These are phyloP conservation scores for Aspergillus sp. DNA, from an alignment of 2,329 filamentous ascomycete genomes.

Conservation along the genomic window DNA sequence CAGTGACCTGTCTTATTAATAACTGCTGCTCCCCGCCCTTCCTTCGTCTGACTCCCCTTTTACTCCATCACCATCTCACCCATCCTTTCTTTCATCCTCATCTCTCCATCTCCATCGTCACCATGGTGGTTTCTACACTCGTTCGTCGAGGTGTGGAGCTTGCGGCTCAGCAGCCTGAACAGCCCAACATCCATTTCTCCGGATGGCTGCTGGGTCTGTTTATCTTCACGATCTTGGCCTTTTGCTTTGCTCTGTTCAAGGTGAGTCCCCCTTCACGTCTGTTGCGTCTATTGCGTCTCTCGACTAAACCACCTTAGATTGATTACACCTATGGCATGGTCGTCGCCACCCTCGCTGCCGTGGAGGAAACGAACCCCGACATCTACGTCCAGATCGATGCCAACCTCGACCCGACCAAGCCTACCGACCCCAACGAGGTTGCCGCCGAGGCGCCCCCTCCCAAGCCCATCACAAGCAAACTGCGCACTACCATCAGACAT, in stretches of 20 bases:
- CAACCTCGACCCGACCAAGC: constrained; percentile 26
- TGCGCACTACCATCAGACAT: constrained; percentile 57
- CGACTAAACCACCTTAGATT: constrained; percentile 26
- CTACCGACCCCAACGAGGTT: constrained; percentile 26
- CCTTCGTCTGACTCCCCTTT: background rate
- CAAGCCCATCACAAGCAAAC: constrained; percentile 60
- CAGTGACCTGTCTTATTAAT: background rate
- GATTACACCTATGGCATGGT: constrained; percentile 60
- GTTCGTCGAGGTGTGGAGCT: constrained; percentile 37
- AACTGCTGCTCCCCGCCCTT: background rate
- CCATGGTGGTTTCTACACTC: constrained; percentile 28
- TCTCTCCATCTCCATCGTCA: background rate
- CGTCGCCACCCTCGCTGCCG: constrained; percentile 60
- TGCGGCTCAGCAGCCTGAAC: constrained; percentile 13
- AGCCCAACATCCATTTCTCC: constrained; percentile 17
- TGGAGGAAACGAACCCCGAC: constrained; percentile 58
- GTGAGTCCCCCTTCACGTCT: constrained; percentile 20
- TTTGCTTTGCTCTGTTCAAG: constrained; percentile 22
- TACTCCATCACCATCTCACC: constrained; percentile 6
- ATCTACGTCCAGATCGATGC: constrained; percentile 52
- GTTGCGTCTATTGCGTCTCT: background rate
- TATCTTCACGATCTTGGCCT: constrained; percentile 22
- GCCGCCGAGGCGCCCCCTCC: constrained; percentile 45
- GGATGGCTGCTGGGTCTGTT: constrained; percentile 27
- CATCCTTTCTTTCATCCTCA: background rate